Evolutionary conservation across 305 asterid genomes (phyloP).

Genomic region (Fraxinus sp.): DNA sequence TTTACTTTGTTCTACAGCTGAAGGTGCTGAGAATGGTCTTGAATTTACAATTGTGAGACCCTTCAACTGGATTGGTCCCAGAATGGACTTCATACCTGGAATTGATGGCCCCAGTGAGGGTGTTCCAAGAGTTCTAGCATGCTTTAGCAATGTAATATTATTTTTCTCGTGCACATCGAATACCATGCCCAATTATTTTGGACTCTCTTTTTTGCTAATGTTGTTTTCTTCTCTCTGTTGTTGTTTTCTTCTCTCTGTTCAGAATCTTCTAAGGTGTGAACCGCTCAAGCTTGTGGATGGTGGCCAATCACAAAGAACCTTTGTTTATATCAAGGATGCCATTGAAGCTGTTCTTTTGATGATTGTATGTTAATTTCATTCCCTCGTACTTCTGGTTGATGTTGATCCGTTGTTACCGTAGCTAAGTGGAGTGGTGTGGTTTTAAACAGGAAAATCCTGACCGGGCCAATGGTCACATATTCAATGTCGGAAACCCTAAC

Average conservation of each 20-base stretch:
- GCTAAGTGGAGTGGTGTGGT: slow-evolving; percentile 19
- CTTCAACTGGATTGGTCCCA: slow-evolving; percentile 3
- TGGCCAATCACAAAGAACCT: slow-evolving; percentile 4
- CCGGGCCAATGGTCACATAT: slow-evolving; percentile 58
- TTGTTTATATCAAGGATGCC: slow-evolving; percentile 1
- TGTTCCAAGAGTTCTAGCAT: background rate
- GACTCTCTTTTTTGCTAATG: background rate
- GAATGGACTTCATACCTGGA: slow-evolving; percentile 1
- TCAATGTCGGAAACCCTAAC: slow-evolving; percentile 65
- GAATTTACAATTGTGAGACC: background rate
- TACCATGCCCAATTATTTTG: background rate
- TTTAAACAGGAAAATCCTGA: slow-evolving; percentile 59
- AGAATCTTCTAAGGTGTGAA: background rate
- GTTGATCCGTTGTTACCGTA: background rate
- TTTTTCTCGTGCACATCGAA: background rate
- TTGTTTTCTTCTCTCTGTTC: background rate
- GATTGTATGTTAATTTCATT: slow-evolving; percentile 50
- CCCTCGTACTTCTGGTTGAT: background rate
- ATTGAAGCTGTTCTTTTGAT: slow-evolving; percentile 72
- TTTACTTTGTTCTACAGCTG: background rate
- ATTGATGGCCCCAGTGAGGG: background rate
- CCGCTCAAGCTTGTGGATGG: background rate
- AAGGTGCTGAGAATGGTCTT: background rate
- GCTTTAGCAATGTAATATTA: slow-evolving; percentile 1
- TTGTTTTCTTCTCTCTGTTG: background rate